These are phyloP conservation scores for Pseudocercospora pini-densiflorae DNA, from an alignment of 2,329 filamentous ascomycete genomes.

Conservation along the genomic window DNA sequence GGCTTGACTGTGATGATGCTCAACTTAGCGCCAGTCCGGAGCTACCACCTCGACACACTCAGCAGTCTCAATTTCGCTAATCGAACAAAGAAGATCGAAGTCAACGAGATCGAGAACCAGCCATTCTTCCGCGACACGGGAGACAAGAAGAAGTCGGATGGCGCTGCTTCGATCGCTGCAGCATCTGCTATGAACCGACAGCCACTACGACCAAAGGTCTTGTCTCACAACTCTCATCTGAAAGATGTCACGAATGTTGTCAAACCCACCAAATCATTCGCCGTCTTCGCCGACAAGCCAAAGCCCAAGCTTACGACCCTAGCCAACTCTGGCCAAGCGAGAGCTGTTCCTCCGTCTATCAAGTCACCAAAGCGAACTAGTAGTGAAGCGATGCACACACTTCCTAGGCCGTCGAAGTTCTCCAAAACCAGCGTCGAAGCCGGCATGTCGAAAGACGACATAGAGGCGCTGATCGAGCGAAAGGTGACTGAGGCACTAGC, in stretches of 20 bases:
- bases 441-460: constrained; percentile 64
- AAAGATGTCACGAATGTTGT: constrained; percentile 55
- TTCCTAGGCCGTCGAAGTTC: constrained; percentile 47
- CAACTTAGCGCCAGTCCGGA: constrained; percentile 87
- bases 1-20: constrained; percentile 96
- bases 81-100: constrained; percentile 92
- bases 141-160: constrained; percentile 43
- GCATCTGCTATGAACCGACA: constrained; percentile 62
- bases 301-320: constrained; percentile 43
- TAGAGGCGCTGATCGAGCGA: constrained; percentile 89
- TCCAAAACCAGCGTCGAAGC: constrained; percentile 35
- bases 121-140: constrained; percentile 66
- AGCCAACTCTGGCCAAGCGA: constrained; percentile 34
- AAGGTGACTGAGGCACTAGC: constrained; percentile 90
- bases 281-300: constrained; percentile 78
- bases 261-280: constrained; percentile 82
- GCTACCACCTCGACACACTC: constrained; percentile 90
- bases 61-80: constrained; percentile 96
- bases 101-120: constrained; percentile 94
- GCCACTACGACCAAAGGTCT: constrained; percentile 76
- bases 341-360: constrained; percentile 21
- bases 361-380: constrained; percentile 50
- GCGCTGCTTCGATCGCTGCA: constrained; percentile 41
- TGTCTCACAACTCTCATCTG: constrained; percentile 70
- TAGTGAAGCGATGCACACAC: constrained; percentile 43